These are phyloP conservation scores for Penicillium maclennaniae DNA, from an alignment of 495 filamentous ascomycete genomes.

Conservation along the genomic window DNA sequence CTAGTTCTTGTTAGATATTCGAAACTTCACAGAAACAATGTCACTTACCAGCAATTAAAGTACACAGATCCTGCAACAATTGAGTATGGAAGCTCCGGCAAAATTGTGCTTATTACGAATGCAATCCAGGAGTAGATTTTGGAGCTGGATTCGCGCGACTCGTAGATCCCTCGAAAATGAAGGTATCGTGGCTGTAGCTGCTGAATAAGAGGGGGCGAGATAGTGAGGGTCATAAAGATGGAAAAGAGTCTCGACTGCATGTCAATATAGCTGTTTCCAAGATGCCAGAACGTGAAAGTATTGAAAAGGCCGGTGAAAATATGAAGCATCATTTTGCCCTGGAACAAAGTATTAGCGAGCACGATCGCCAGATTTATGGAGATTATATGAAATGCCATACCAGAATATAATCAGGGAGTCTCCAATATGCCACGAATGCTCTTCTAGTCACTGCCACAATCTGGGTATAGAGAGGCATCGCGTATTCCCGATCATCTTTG, in stretches of 20 bases:
- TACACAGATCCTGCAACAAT: conserved; percentile 50
- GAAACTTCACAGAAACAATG: not conserved
- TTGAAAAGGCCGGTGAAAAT: conserved; percentile 64
- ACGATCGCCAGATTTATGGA: no score
- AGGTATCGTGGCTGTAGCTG: conserved; percentile 52
- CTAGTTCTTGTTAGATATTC: conserved; percentile 13
- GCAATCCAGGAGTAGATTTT: conserved; percentile 54
- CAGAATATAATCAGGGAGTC: conserved; percentile 55
- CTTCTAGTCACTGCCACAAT: conserved; percentile 46
- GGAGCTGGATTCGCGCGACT: conserved; percentile 46
- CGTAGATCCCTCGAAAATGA: conserved; percentile 44
- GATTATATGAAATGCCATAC: conserved; percentile 17
- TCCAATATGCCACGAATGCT: conserved; percentile 58
- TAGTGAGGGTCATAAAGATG: conserved; percentile 68
- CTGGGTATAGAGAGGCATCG: conserved; percentile 56
- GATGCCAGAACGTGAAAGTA: conserved; percentile 62
- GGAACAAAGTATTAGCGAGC: not conserved
- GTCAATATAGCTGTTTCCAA: conserved; percentile 54
- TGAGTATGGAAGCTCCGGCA: conserved; percentile 52
- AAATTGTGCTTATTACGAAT: conserved; percentile 44
- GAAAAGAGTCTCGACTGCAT: conserved; percentile 65
- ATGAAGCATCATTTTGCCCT: conserved; percentile 59
- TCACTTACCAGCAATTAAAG: conserved; percentile 55
- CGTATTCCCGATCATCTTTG: conserved; percentile 52
- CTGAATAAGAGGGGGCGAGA: conserved; percentile 58